These are phyloP conservation scores for Arthrinium phaeospermum DNA, from an alignment of 2,329 filamentous ascomycete species.

Conservation along the genomic window DNA sequence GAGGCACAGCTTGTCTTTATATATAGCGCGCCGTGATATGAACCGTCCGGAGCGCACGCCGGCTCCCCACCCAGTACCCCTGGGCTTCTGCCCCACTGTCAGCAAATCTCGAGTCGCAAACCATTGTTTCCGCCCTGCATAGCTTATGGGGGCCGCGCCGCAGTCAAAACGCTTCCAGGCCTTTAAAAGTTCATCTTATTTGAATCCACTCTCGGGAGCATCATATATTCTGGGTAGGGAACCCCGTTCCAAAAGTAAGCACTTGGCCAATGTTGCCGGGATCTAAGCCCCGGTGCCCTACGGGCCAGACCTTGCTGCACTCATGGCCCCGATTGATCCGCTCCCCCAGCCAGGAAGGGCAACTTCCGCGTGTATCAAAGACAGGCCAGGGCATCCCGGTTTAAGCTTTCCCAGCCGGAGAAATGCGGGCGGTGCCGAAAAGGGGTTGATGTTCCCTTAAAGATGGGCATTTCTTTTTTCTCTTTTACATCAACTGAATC, in stretches of 20 bases:
- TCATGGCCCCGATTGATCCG: neutral
- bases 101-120: neutral
- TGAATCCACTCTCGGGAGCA: neutral
- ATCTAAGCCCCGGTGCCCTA: neutral
- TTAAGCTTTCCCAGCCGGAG: neutral
- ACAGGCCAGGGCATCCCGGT: neutral
- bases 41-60: neutral
- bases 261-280: neutral
- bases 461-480: too few relatives aligned
- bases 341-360: too few relatives aligned
- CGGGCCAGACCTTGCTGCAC: neutral
- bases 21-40: neutral
- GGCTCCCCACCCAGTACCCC: too few relatives aligned
- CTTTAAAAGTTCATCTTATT: neutral
- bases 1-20: neutral
- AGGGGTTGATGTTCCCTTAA: neutral
- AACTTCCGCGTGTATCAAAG: neutral
- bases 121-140: too few relatives aligned
- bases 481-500: too few relatives aligned
- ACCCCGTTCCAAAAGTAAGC: neutral
- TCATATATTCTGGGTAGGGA: neutral
- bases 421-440: neutral
- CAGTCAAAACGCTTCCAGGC: neutral
- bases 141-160: neutral
- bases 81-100: neutral